Conservation (phyloP, 2,329 filamentous ascomycete species). For the Exophiala dermatitidis region DNA sequence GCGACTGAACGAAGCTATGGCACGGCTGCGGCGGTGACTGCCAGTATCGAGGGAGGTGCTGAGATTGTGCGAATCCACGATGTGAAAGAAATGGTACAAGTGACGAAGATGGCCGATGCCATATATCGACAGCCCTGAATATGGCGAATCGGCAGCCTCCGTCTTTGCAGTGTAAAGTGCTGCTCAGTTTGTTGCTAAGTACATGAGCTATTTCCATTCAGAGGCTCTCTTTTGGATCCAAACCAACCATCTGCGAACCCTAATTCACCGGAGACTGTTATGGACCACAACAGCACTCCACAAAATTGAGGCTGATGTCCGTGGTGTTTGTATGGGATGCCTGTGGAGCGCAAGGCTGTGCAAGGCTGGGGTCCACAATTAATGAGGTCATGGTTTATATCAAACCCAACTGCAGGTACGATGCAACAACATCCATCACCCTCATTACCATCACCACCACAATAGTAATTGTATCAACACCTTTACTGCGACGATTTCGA, state of each 20-base stretch:
- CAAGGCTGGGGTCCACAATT: neutral
- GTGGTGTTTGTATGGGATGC: too few species aligned
- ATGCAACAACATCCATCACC: neutral
- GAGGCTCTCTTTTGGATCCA: too few species aligned
- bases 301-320: too few species aligned
- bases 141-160: neutral
- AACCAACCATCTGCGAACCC: too few species aligned
- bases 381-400: conserved; percentile 10
- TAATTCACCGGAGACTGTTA: too few species aligned
- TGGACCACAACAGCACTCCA: too few species aligned
- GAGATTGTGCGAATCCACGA: conserved; percentile 93
- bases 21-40: conserved; percentile 79
- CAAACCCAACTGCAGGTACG: conserved; percentile 4
- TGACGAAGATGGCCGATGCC: conserved; percentile 84
- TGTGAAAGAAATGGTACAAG: conserved; percentile 74
- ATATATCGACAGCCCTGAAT: conserved; percentile 56
- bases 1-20: conserved; percentile 70
- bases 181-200: too few species aligned
- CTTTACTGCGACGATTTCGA: too few species aligned
- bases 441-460: neutral
- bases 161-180: too few species aligned
- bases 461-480: too few species aligned
- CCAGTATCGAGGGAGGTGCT: conserved; percentile 77
- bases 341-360: neutral
- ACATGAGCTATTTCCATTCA: too few species aligned